Base-by-base conservation (phyloP, 331 rosid genomes). In the Spiraea crenata region DNA sequence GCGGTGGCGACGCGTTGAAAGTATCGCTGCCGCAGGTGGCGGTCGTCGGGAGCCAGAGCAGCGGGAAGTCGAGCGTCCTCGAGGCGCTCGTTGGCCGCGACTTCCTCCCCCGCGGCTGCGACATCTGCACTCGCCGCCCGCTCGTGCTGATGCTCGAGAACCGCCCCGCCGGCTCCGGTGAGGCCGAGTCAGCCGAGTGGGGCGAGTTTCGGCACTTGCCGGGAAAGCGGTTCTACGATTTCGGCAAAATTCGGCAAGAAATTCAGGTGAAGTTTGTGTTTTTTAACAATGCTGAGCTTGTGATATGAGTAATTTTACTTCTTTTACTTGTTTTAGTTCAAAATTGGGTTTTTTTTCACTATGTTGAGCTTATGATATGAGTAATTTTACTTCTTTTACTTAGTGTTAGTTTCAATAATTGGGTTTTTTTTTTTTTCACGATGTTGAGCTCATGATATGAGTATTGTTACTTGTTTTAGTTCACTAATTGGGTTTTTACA, bases 31-130 rank as follows among this genome's bases (percentile, higher is more conserved):
- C 85, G 4, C 73, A 72, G 40, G 81, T 81, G 48, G 79, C 81
- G n/a, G 85, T 77, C 4, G 74, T 81, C 9, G 85, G 85, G 15
- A 81, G 82, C 63, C 82, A 81, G 49, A 81, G 85, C 47, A 81
- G 85, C 41, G 80, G 82, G 34, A 81, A 77, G 11, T 81, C 82
- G 25, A 81, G 82, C 58, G 82, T 77, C 3, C 82, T 81, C n/a
- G 85, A 81, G 41, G 80, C 85, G 3, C 79, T 81, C 2, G 82
- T 77, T 3, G 85, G 79, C 48, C 85, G 79, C 9, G 85, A 81
- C 70, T 81, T 81, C 60, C 77, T 81, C 25, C 85, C 82, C 12
- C 74, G 79, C 34, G 85, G 77, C 15, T 69, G 77, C 37, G 82
- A 65, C 2, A 81, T 81, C 8, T 81, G 85, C 57, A 77, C 85